Evolutionary conservation across 495 filamentous ascomycete genomes (phyloP).

Genomic region (Penicillium silybi): DNA sequence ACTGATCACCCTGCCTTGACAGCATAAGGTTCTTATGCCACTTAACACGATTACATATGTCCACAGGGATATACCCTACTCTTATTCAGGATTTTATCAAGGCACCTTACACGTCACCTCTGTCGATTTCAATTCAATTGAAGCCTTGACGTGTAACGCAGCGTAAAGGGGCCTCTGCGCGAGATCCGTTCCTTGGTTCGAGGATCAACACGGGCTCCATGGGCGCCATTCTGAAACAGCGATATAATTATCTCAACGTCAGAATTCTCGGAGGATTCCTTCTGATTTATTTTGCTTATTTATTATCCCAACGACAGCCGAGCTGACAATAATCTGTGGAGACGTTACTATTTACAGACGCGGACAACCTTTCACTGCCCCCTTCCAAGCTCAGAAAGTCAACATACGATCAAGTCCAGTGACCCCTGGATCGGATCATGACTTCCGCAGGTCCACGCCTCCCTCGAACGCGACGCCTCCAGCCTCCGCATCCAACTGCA

Average conservation of each 20-base stretch:
- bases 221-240: not conserved
- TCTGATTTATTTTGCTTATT: not conserved
- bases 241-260: not conserved
- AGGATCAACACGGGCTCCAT: not conserved
- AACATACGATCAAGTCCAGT: not conserved
- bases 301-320: not conserved
- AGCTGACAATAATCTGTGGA: slow-evolving; percentile 1
- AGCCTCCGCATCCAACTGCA: slow-evolving; percentile 54
- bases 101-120: not conserved
- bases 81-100: not conserved
- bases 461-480: slow-evolving; percentile 49
- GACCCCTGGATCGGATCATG: slow-evolving; percentile 1
- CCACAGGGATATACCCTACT: not conserved
- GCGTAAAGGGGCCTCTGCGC: not conserved
- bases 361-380: slow-evolving; percentile 6
- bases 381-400: not conserved
- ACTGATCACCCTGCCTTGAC: not conserved
- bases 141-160: not conserved
- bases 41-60: not conserved
- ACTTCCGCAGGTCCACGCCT: slow-evolving; percentile 31
- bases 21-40: not conserved
- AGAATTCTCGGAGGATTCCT: not conserved
- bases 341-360: slow-evolving; percentile 19
- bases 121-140: not conserved
- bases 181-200: not conserved